Conservation (phyloP, 208 protist species). For the Angomonas ambiguus region DNA sequence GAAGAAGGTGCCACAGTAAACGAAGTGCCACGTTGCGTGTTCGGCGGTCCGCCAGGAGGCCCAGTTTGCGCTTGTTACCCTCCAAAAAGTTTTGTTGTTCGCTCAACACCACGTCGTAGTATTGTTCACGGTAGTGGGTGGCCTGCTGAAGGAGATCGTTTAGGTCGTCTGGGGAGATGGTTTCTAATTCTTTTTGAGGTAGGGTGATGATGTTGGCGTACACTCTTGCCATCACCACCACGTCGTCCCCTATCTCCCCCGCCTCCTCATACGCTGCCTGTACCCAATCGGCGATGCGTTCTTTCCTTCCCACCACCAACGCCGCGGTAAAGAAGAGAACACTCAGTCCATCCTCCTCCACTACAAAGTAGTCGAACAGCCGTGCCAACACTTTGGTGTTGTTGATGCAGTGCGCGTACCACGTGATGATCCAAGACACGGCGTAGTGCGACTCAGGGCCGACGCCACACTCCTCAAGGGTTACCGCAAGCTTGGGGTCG, state of each 20-base stretch:
- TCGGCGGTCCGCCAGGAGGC: constrained; percentile 48
- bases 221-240: constrained; percentile 66
- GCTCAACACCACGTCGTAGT: constrained; percentile 21
- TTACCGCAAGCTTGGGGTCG: constrained; percentile 44
- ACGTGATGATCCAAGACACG: constrained; percentile 85
- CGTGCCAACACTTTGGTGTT: constrained; percentile 38
- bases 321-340: constrained; percentile 78
- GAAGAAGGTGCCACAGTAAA: constrained; percentile 56
- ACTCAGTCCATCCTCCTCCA: constrained; percentile 34
- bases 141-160: constrained; percentile 38
- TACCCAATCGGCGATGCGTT: constrained; percentile 48
- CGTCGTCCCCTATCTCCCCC: constrained; percentile 29
- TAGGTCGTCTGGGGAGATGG: constrained; percentile 20
- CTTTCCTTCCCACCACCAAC: constrained; percentile 51
- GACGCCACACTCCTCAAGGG: constrained; percentile 63
- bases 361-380: constrained; percentile 78
- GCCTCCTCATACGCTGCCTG: constrained; percentile 23
- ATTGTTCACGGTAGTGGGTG: constrained; percentile 19
- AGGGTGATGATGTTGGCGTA: constrained; percentile 54
- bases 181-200: constrained; percentile 34
- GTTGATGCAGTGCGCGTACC: constrained; percentile 65
- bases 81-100: constrained; percentile 47
- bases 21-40: constrained; percentile 72
- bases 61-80: constrained; percentile 45
- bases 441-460: constrained; percentile 84